Evolutionary conservation across 176 grass and related monocot genomes (phyloP).

Genomic region (Oryza meyeriana): DNA sequence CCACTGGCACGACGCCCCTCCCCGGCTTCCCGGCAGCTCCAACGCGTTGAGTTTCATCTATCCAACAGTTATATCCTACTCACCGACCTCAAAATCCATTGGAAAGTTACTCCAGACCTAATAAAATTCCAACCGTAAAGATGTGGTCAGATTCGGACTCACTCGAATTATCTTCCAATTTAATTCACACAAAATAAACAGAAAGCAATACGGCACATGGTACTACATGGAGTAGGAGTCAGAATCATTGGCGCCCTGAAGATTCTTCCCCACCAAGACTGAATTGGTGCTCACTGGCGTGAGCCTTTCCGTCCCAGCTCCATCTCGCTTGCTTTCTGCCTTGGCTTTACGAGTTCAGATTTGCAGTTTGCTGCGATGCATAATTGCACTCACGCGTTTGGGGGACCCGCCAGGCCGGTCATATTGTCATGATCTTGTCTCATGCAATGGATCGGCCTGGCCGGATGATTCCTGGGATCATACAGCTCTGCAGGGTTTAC

Average conservation of each 20-base stretch:
- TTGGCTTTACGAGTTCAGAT: background rate
- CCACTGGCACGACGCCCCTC: too few relatives aligned
- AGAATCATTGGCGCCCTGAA: background rate
- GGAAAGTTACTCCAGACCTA: background rate
- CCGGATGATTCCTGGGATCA: background rate
- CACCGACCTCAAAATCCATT: background rate
- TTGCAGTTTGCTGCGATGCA: background rate
- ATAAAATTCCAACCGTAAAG: too few relatives aligned
- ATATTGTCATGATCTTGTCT: background rate
- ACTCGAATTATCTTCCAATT: background rate
- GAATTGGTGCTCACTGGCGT: background rate
- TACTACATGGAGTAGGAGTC: background rate
- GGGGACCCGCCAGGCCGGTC: background rate
- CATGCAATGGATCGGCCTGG: background rate
- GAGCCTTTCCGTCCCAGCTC: background rate
- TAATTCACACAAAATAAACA: background rate
- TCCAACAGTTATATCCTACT: too few relatives aligned
- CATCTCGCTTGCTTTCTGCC: background rate
- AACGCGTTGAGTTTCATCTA: too few relatives aligned
- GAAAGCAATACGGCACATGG: background rate
- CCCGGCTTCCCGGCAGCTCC: too few relatives aligned
- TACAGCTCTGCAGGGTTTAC: too few relatives aligned
- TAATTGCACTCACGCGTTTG: background rate
- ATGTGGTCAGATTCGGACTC: too few relatives aligned
- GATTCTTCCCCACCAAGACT: background rate